Evolutionary conservation across 768 basidiomycete species (phyloP).

Genomic region (Mycena metata): DNA sequence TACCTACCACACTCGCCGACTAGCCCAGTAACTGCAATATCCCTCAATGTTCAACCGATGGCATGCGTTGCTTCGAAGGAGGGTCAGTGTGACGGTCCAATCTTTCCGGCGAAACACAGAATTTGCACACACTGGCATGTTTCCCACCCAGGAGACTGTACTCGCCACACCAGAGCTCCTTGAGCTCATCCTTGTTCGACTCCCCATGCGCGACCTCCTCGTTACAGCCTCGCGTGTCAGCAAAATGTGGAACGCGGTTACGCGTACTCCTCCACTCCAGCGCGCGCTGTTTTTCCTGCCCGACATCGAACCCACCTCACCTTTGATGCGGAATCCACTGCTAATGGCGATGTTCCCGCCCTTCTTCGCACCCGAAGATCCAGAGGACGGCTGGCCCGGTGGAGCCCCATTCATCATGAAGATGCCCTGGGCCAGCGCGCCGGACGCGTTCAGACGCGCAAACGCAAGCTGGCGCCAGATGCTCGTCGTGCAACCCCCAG

Average conservation of each 20-base stretch:
- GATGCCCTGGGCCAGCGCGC: conserved; percentile 1
- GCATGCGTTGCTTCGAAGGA: no score
- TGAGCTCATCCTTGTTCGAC: not conserved
- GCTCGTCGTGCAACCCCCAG: conserved; percentile 13
- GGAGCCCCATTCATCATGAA: not conserved
- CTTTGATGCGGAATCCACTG: not conserved
- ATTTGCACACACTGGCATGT: no score
- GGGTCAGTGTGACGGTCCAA: no score
- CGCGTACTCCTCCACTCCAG: conserved; percentile 1
- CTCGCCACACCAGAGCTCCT: conserved; percentile 12
- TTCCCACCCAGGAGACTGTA: not conserved
- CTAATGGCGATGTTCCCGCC: not conserved
- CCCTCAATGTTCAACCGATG: no score
- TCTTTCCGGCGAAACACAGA: no score
- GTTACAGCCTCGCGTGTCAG: conserved; percentile 1
- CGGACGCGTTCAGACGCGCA: not conserved
- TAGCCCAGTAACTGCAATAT: no score
- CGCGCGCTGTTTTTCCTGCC: conserved; percentile 6
- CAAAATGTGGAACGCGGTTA: conserved; percentile 8
- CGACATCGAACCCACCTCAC: not conserved
- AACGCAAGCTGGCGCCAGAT: conserved; percentile 13
- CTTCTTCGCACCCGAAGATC: not conserved
- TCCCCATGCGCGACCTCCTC: conserved; percentile 18
- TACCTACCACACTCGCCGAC: no score
- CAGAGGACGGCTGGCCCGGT: not conserved